Evolutionary conservation across 768 basidiomycete genomes (phyloP), one percentile per base, ranked within the genome.

Genomic region (Lactarius evosmus): DNA sequence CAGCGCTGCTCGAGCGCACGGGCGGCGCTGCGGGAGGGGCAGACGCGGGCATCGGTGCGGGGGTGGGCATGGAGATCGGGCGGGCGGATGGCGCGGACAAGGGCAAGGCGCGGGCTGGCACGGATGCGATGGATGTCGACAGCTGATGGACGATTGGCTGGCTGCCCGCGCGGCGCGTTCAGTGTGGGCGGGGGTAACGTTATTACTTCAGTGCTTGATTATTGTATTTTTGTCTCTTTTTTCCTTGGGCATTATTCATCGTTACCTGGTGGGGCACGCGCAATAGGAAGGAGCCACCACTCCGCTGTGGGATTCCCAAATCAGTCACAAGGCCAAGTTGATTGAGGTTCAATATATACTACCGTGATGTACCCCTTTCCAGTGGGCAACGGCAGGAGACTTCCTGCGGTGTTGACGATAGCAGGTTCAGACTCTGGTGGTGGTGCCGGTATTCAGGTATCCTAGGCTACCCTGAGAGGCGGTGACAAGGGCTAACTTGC

Each of bases 401-500:
- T 53, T 27, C 63, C 75, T 2, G 72, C 79, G 1, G 77, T 89
- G 1, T 71, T 93, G 60, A 88, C 89, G 0, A 91, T 93, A 8
- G 89, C 90, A 22, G 88, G 93, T 8, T 85, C 90, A 16, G 94
- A 95, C 70, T 84, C 87, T 2, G 83, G 89, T 33, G 92, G 91
- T 27, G 93, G 94, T 1, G 93, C 94, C 33, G 95, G 94, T 0
- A 93, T 97, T 29, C 94, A 95, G 78, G 91, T 88, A 66, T 67
- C 75, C 59, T 12, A 19, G n/a, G 56, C 27, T 19, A 33, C 14
- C 33, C 40, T 22, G 11, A 17, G 5, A 30, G 22, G 2, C 4
- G 19, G 25, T 22, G 17, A 30, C 44, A 22, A 40, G 6, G 25
- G 29, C 57, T 41, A 27, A 49, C 38, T 49, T 33, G 46, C 17